Evolutionary conservation across 2,329 filamentous ascomycete genomes (phyloP), one percentile per base, ranked within the genome.

Genomic region (Talaromyces sp.): DNA sequence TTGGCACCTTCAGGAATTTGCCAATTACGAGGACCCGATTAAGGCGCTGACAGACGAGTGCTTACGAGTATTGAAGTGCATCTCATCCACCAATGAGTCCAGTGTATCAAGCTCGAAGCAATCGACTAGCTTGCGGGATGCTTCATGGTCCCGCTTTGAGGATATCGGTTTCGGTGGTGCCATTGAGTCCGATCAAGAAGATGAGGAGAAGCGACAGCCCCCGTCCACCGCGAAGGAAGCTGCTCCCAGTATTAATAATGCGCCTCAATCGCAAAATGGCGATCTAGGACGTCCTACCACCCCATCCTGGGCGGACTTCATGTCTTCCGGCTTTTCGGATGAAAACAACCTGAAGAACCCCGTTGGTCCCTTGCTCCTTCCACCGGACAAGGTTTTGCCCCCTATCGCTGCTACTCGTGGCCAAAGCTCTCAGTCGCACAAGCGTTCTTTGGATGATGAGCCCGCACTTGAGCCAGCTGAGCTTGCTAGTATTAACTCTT

Each of bases 301-400:
- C 1, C 94, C 94, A 1, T 97, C 94, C 0, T 99, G 94, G 94
- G 94, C 94, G 3, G 94, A 99, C 70, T 99, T 99, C 70, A 81
- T 99, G 52, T 96, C 91, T 1, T 91, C 91, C 37, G 94, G 94
- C 1, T 99, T 99, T 66, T 80, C 88, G 19, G 91, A 97, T 61
- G 82, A 86, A 54, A 86, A 87, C 54, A 82, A 81, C n/a, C 77
- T 82, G n/a, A 80, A 80, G 58, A 78, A 81, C 24, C 80, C 82
- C 3, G 60, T 65, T 10, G 77, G 85, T 1, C 88, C 88, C 46
- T 75, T 95, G 43, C 77, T 97, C 22, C 79, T 97, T n/a, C 92
- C 93, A 0, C 91, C 91, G 0, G 92, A 97, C 70, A 94, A 97
- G 76, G 81, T 91, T 16, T 81, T 99, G 9, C 94, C 94, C 4